Conservation (phyloP, 1,284 basidiomycete species). For the Violaceomyces palustris region DNA sequence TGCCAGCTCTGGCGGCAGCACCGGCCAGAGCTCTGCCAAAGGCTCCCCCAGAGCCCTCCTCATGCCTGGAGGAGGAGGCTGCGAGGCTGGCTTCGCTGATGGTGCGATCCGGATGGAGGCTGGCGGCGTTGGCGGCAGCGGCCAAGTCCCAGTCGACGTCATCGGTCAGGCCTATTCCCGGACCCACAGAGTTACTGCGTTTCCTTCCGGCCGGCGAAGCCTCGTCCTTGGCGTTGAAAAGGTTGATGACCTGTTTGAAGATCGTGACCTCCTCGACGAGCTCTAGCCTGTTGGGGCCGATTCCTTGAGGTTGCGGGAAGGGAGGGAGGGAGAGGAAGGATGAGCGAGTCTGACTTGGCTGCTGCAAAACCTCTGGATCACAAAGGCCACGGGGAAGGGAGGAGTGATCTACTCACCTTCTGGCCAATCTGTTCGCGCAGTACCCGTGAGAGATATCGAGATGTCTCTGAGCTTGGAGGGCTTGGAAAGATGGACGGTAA, state of each 20-base stretch:
- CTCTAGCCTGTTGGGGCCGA: slow-evolving; percentile 73
- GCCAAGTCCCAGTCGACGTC: slow-evolving; percentile 55
- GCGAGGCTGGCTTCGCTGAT: neutral
- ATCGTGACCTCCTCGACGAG: slow-evolving; percentile 74
- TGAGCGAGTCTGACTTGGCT: no score
- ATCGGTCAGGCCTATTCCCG: slow-evolving; percentile 59
- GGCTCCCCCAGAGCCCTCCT: neutral
- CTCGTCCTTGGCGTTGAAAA: slow-evolving; percentile 58
- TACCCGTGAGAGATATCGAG: slow-evolving; percentile 71
- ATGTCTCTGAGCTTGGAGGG: slow-evolving; percentile 83
- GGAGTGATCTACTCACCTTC: no score
- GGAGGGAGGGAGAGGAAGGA: no score
- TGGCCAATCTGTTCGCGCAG: slow-evolving; percentile 66
- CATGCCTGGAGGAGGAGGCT: neutral
- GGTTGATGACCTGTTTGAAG: slow-evolving; percentile 67
- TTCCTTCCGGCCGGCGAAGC: slow-evolving; percentile 1
- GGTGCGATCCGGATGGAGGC: neutral
- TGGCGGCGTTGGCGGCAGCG: slow-evolving; percentile 4
- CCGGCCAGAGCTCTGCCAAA: slow-evolving; percentile 4
- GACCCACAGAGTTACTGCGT: slow-evolving; percentile 72
- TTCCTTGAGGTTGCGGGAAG: no score
- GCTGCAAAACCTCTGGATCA: no score
- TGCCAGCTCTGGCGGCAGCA: slow-evolving; percentile 38
- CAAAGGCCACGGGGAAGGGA: no score
- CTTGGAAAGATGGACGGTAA: slow-evolving; percentile 74